Percentiles rank a stretch among this genome's conserved stretches.
Conservation (phyloP, 2,329 filamentous ascomycete species). For the Nemania sp. region DNA sequence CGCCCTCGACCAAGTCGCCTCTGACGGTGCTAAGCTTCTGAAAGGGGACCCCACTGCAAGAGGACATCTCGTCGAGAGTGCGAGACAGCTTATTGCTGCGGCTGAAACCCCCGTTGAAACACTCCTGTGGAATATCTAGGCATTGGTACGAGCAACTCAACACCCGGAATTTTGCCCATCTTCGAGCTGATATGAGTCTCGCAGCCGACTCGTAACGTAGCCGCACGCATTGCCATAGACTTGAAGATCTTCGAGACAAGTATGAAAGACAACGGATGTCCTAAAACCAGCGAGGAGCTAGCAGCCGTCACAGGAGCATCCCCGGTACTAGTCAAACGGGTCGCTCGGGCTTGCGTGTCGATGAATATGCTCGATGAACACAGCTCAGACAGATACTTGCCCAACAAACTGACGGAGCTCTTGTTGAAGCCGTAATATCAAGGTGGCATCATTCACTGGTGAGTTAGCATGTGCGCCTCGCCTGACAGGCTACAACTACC, state of each 20-base stretch:
- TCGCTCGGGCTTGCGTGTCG: conserved; percentile 25
- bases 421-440: conserved; percentile 21
- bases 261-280: conserved; percentile 11
- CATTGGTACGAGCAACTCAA: conserved; percentile 10
- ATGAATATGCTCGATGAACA: conserved; percentile 31
- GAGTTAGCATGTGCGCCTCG: neutral
- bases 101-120: conserved; percentile 26
- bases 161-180: neutral
- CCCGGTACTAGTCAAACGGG: conserved; percentile 24
- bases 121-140: conserved; percentile 23
- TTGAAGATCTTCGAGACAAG: conserved; percentile 29
- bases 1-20: neutral
- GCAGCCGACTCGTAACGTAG: conserved; percentile 27
- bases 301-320: conserved; percentile 26
- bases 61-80: conserved; percentile 17
- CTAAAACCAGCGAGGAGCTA: conserved; percentile 25
- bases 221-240: conserved; percentile 28
- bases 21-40: conserved; percentile 15
- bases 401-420: conserved; percentile 23
- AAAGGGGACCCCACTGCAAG: conserved; percentile 11
- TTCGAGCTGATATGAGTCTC: neutral
- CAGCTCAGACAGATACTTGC: conserved; percentile 22
- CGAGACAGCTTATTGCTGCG: conserved; percentile 19
- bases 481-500: too few relatives aligned
- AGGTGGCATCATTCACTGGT: conserved; percentile 24